Evolutionary conservation across 163 green algal species (phyloP).

Genomic region (Volvox carteri): DNA sequence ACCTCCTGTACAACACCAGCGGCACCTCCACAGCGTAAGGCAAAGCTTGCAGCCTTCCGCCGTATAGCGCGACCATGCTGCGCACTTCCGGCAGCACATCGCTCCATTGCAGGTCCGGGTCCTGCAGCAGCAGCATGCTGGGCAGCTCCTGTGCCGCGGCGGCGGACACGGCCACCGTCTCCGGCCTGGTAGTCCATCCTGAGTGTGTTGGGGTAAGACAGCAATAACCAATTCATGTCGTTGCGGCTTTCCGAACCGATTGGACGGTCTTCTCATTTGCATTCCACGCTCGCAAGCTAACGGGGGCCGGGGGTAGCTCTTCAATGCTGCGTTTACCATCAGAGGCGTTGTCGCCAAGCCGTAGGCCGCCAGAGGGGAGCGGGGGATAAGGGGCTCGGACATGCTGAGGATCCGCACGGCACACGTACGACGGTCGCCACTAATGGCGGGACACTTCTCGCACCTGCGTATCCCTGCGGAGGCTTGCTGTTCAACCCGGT

Average conservation of each 20-base stretch:
- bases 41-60: conserved; percentile 1
- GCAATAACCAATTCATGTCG: too few species aligned
- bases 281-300: too few species aligned
- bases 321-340: too few species aligned
- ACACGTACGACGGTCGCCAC: too few species aligned
- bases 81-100: conserved; percentile 37
- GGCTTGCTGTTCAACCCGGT: not conserved
- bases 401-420: too few species aligned
- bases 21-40: conserved; percentile 39
- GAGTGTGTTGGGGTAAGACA: not conserved
- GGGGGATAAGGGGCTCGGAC: too few species aligned
- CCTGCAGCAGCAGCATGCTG: conserved; percentile 6
- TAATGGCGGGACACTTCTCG: too few species aligned
- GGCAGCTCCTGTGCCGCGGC: conserved; percentile 21
- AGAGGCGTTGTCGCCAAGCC: too few species aligned
- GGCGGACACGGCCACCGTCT: not conserved
- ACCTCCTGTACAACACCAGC: conserved; percentile 39
- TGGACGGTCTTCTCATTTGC: too few species aligned
- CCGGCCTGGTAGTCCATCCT: conserved; percentile 2
- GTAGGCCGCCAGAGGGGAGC: too few species aligned
- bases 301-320: too few species aligned
- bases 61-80: not conserved
- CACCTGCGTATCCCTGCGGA: not conserved
- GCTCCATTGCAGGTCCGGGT: conserved; percentile 3
- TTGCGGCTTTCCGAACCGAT: too few species aligned